These are phyloP conservation scores for Medicago lupulina DNA, from an alignment of 306 rosid species.

Conservation along the genomic window DNA sequence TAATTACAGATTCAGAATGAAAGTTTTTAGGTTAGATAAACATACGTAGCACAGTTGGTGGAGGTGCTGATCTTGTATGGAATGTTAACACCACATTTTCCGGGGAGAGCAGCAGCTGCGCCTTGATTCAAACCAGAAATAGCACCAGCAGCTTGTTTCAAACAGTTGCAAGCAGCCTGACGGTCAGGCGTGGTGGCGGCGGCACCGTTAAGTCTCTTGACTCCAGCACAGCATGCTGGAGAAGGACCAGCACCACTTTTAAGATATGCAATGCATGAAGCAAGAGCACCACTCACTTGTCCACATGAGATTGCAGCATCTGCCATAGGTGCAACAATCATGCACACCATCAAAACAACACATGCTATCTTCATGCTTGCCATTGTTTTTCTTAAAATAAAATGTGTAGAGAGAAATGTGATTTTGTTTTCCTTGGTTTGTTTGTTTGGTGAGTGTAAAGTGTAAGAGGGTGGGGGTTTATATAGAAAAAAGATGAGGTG, in stretches of 20 bases:
- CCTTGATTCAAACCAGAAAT: not conserved
- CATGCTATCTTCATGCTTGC: conserved; percentile 44
- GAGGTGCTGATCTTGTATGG: conserved; percentile 49
- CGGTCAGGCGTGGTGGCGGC: conserved; percentile 53
- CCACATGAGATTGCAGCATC: conserved; percentile 51
- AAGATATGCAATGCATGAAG: conserved; percentile 35
- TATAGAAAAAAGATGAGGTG: not conserved
- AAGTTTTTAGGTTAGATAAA: not conserved
- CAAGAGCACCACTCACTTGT: not conserved
- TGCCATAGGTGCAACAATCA: conserved; percentile 43
- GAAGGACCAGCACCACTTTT: not conserved
- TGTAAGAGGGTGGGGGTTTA: not conserved
- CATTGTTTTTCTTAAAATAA: conserved; percentile 23
- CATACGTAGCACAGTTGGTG: conserved; percentile 44
- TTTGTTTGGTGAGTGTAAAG: not conserved
- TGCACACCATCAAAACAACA: conserved; percentile 37
- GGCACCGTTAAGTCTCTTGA: not conserved
- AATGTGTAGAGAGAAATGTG: not conserved
- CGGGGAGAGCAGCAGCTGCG: conserved; percentile 17
- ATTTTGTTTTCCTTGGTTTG: not conserved
- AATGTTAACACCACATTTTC: conserved; percentile 42
- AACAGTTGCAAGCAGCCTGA: conserved; percentile 40
- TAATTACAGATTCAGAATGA: too few relatives aligned
- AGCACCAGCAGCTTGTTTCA: not conserved
- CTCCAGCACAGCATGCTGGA: conserved; percentile 20